A percentile compares a stretch with the other conserved stretches of the same genome.
Conservation (phyloP, 2,329 filamentous ascomycete species). For the Cordyceps militaris region DNA sequence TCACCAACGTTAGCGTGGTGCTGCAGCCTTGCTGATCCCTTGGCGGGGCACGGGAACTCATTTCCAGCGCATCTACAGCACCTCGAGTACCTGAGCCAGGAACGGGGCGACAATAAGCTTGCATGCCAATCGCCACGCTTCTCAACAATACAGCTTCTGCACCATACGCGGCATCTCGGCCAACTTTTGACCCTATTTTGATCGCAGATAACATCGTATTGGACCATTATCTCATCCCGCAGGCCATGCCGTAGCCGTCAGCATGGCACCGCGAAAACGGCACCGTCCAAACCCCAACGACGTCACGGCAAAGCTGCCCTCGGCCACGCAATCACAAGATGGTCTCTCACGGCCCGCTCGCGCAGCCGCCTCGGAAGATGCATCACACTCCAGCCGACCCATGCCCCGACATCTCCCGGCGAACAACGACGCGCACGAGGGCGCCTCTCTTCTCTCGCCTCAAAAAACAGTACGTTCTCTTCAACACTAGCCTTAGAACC, state of each 20-base stretch:
- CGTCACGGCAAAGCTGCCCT: constrained; percentile 14
- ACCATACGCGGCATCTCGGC: neutral
- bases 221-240: neutral
- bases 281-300: constrained; percentile 24
- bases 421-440: neutral
- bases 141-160: constrained; percentile 4
- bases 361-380: constrained; percentile 15
- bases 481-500: neutral
- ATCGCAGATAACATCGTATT: neutral
- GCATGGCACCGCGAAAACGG: constrained; percentile 29
- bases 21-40: neutral
- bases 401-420: constrained; percentile 7
- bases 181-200: neutral
- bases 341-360: constrained; percentile 6
- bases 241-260: neutral
- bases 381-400: constrained; percentile 4
- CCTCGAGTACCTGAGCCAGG: neutral
- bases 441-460: neutral
- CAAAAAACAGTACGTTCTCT: constrained; percentile 15
- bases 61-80: neutral
- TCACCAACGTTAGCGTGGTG: too few relatives aligned
- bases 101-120: neutral
- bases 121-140: constrained; percentile 1
- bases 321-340: constrained; percentile 15
- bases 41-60: neutral